Conservation (phyloP, 805 yeast species). For the Grigorovia humatica region DNA sequence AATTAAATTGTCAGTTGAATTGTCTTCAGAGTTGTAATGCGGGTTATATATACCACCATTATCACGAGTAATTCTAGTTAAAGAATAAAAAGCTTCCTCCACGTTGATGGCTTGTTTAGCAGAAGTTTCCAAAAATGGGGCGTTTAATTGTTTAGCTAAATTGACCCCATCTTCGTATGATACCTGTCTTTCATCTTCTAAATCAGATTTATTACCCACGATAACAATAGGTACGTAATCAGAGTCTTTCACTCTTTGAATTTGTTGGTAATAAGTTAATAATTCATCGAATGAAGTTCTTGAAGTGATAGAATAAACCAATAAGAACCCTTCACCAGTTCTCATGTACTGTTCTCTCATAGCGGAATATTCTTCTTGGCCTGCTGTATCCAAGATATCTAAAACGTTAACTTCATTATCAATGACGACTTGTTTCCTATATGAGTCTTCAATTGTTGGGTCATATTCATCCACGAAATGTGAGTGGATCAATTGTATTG, state of each 20-base stretch:
- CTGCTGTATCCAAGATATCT: slow-evolving; percentile 95
- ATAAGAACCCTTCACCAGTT: slow-evolving; percentile 86
- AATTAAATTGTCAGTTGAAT: not conserved
- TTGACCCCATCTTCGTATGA: slow-evolving; percentile 51
- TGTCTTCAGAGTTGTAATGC: slow-evolving; percentile 3
- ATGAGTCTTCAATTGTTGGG: slow-evolving; percentile 92
- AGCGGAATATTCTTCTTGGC: slow-evolving; percentile 93
- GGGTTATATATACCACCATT: slow-evolving; percentile 26
- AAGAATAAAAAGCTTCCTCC: slow-evolving; percentile 67
- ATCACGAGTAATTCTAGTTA: slow-evolving; percentile 48
- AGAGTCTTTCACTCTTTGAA: slow-evolving; percentile 65
- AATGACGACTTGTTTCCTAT: slow-evolving; percentile 77
- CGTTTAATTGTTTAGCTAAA: slow-evolving; percentile 54
- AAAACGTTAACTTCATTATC: slow-evolving; percentile 68
- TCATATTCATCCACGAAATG: slow-evolving; percentile 97
- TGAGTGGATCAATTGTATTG: slow-evolving; percentile 88
- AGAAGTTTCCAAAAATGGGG: slow-evolving; percentile 81
- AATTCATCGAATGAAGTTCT: slow-evolving; percentile 78
- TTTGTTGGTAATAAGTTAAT: slow-evolving; percentile 68
- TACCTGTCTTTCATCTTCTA: slow-evolving; percentile 68
- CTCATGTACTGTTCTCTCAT: slow-evolving; percentile 93
- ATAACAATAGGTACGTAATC: slow-evolving; percentile 67
- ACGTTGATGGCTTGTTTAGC: slow-evolving; percentile 90
- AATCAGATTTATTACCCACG: slow-evolving; percentile 74
- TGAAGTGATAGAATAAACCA: slow-evolving; percentile 83